Evolutionary conservation across 352 stramenopile genomes (phyloP).

Genomic region (Phytophthora agathidicida): DNA sequence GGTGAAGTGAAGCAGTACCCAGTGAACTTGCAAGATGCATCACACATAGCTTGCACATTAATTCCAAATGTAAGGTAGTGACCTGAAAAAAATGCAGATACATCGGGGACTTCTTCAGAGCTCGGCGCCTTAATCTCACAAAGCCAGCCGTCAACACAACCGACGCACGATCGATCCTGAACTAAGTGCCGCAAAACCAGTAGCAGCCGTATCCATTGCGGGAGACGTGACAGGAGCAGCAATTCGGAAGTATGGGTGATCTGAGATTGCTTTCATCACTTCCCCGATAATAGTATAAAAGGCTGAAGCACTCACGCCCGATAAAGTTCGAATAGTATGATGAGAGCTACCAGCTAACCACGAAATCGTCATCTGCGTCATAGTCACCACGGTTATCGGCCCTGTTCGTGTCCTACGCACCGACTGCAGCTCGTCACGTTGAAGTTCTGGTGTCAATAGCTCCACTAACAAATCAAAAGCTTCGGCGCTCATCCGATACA

Average conservation of each 20-base stretch:
- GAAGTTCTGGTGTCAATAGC: background rate
- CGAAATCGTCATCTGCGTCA: slow-evolving; percentile 14
- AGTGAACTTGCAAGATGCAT: slow-evolving; percentile 5
- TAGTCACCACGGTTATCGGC: slow-evolving; percentile 2
- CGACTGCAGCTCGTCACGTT: slow-evolving; percentile 2
- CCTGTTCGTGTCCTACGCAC: background rate
- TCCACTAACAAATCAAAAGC: slow-evolving; percentile 1
- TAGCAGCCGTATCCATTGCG: too few relatives aligned
- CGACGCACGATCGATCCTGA: slow-evolving; percentile 5
- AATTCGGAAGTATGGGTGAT: slow-evolving; percentile 1
- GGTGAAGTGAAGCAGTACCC: slow-evolving; percentile 16
- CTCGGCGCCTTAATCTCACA: slow-evolving; percentile 9
- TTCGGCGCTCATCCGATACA: slow-evolving; percentile 3
- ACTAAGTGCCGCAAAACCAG: too few relatives aligned
- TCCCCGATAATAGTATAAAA: background rate
- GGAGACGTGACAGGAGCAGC: too few relatives aligned
- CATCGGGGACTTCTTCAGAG: slow-evolving; percentile 1
- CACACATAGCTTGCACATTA: slow-evolving; percentile 18
- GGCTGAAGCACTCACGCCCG: background rate
- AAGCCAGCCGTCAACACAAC: slow-evolving; percentile 11
- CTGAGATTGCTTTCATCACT: slow-evolving; percentile 2
- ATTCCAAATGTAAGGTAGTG: slow-evolving; percentile 5
- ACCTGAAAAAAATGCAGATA: slow-evolving; percentile 11
- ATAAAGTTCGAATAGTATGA: slow-evolving; percentile 3
- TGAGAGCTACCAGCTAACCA: slow-evolving; percentile 15